A percentile compares a stretch with the other conserved stretches of the same genome.
Conservation (phyloP, 805 yeast genomes). For the Wickerhamomyces pijperi region DNA sequence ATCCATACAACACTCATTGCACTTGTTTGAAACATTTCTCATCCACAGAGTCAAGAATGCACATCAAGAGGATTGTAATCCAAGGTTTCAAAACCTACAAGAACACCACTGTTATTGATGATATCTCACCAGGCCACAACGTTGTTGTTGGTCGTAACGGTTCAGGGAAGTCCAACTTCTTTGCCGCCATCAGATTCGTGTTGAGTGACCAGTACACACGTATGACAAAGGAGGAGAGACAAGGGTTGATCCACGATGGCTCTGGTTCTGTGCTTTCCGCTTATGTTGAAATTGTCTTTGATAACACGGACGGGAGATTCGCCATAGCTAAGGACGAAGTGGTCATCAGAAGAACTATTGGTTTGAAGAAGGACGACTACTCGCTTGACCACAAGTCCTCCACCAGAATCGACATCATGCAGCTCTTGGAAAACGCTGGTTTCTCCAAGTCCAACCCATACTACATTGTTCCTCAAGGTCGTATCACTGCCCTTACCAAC, state of each 20-base stretch:
- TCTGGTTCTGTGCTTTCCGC: conserved; percentile 87
- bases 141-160: conserved; percentile 90
- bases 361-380: conserved; percentile 87
- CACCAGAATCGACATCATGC: conserved; percentile 70
- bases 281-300: conserved; percentile 81
- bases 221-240: conserved; percentile 76
- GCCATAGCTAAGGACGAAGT: conserved; percentile 48
- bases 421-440: conserved; percentile 82
- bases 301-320: conserved; percentile 66
- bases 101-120: conserved; percentile 67
- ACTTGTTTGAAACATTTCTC: too few relatives aligned
- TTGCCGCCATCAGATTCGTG: conserved; percentile 90
- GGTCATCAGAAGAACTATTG: conserved; percentile 76
- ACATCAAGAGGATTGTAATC: conserved; percentile 47
- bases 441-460: conserved; percentile 85
- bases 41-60: too few relatives aligned
- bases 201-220: conserved; percentile 82
- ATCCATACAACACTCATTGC: too few relatives aligned
- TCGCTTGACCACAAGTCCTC: conserved; percentile 73
- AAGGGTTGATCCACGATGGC: conserved; percentile 82
- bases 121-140: conserved; percentile 71
- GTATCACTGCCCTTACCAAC: conserved; percentile 78
- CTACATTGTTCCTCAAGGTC: conserved; percentile 95
- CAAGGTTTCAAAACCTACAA: conserved; percentile 93
- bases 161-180: conserved; percentile 93